Base-by-base conservation (phyloP, 2,329 filamentous ascomycete species). In the Coleophoma eucalyptorum region DNA sequence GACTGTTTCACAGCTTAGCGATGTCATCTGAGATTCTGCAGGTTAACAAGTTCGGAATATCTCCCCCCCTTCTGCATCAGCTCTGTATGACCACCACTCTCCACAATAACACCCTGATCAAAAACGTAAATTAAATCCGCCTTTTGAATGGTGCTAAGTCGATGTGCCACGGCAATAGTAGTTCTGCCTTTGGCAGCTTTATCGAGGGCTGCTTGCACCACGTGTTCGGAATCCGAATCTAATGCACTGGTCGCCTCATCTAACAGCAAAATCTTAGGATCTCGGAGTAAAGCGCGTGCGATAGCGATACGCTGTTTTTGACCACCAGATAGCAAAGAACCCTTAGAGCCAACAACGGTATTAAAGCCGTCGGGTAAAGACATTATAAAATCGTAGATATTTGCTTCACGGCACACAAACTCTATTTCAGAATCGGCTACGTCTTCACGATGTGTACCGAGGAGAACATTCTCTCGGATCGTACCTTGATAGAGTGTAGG, bases 121-220 rank as follows among this genome's bases (percentile, higher is more conserved):
- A 97, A 92, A n/a, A 97, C 92, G 57, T 93, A 96, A 61, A 97
- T 96, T 45, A 92, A 72, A 64, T 97, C 92, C 1, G 92, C 92
- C 66, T 92, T 91, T 65, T 96, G 90, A 54, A 96, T 96, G 0
- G 92, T 96, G 63, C 84, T 89, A 4, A 97, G 74, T 18, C 92
- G 79, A 68, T 97, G 92, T 3, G 92, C 92, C 1, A 97, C 91
- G 1, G 91, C 91, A 55, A 97, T 92, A 0, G 92, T 97, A 13
- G 90, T 95, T 45, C 90, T 81, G 41, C 84, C 89, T 73, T 87
- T 85, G 26, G 89, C 85, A 3, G 90, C 90, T 55, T 83, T 82
- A 67, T 96, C 87, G 16, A 93, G 76, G 0, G 89, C 89, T 0
- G 80, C 84, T 68, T 92, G 88, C 40, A 93, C 89, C 3, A 90